Evolutionary conservation across 1,284 basidiomycete genomes (phyloP).

Genomic region (Cutaneotrichosporon sp.): DNA sequence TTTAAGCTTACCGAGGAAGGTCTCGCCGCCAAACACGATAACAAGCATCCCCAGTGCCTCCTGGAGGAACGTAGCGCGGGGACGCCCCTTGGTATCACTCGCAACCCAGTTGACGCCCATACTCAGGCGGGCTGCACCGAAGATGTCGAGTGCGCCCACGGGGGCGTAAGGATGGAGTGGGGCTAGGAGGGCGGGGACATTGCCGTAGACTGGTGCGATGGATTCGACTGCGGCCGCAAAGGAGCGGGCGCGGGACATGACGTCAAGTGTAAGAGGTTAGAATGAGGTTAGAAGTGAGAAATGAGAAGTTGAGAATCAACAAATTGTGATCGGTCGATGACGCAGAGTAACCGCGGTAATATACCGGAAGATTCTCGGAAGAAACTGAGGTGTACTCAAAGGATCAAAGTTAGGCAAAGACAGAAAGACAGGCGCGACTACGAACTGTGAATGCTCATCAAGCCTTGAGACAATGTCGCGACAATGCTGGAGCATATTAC

Average conservation of each 20-base stretch:
- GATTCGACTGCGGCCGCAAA: constrained; percentile 11
- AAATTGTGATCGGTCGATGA: too few species aligned
- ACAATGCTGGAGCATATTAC: too few species aligned
- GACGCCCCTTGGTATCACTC: constrained; percentile 20
- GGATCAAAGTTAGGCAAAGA: too few species aligned
- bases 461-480: too few species aligned
- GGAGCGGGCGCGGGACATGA: neutral
- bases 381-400: too few species aligned
- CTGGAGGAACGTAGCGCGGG: constrained; percentile 38
- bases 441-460: too few species aligned
- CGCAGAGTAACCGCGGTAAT: too few species aligned
- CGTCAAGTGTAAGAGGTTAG: neutral
- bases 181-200: constrained; percentile 30
- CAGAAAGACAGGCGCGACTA: too few species aligned
- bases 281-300: neutral
- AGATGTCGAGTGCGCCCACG: constrained; percentile 44
- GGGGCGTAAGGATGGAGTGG: constrained; percentile 44
- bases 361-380: too few species aligned
- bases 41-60: constrained; percentile 48
- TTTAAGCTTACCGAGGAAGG: constrained; percentile 44
- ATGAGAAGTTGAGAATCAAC: neutral
- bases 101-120: constrained; percentile 48
- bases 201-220: constrained; percentile 21
- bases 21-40: constrained; percentile 52
- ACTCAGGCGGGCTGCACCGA: constrained; percentile 46